These are phyloP conservation scores for Phytophthora palmivora DNA, from an alignment of 352 stramenopile genomes.

Conservation along the genomic window DNA sequence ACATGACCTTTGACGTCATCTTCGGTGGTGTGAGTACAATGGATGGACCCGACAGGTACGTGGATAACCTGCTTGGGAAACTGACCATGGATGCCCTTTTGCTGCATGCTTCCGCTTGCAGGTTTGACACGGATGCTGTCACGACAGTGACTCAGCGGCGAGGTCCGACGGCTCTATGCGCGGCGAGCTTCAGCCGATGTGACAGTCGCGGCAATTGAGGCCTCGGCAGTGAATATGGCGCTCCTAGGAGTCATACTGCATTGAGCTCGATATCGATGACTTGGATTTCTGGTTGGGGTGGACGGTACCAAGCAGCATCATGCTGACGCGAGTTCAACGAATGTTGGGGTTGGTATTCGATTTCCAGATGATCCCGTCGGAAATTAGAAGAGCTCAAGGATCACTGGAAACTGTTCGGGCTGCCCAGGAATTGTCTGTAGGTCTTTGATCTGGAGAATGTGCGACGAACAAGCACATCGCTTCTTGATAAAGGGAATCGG, in stretches of 20 bases:
- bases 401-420: no score
- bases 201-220: conserved; percentile 11
- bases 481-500: no score
- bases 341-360: not conserved
- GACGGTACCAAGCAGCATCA: not conserved
- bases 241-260: no score
- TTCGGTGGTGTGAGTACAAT: conserved; percentile 1
- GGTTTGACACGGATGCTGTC: conserved; percentile 25
- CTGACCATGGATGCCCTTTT: not conserved
- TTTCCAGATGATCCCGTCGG: no score
- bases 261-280: not conserved
- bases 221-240: not conserved
- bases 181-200: conserved; percentile 21
- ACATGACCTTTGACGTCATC: conserved; percentile 30
- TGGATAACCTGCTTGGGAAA: conserved; percentile 5
- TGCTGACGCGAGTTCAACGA: conserved; percentile 1
- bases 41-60: conserved; percentile 2
- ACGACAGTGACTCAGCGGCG: conserved; percentile 12
- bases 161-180: conserved; percentile 13
- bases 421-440: no score
- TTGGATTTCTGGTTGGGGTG: conserved; percentile 1
- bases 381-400: no score
- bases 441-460: no score
- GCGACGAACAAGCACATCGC: no score
- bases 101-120: not conserved